Conservation (phyloP, 139 green algal genomes). For the Mesotaenium endlicherianum region DNA sequence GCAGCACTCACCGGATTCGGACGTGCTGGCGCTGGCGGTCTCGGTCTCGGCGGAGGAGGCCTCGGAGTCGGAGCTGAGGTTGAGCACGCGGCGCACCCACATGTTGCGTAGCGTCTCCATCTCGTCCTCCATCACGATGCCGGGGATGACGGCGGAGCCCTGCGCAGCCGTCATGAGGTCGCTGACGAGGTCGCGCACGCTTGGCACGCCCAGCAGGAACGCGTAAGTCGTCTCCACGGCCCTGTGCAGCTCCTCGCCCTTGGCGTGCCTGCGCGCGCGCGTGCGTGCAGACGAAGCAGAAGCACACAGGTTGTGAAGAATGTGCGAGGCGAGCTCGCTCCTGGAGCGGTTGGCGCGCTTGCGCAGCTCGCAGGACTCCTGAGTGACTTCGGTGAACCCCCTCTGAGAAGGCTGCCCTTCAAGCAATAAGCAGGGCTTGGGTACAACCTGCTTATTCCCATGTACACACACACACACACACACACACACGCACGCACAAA, state of each 20-base stretch:
- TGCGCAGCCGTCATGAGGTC: background rate
- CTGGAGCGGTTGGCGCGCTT: background rate
- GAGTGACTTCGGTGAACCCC: background rate
- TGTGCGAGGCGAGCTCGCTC: background rate
- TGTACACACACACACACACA: too few species aligned
- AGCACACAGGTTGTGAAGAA: background rate
- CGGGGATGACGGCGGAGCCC: background rate
- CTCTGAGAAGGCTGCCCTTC: background rate
- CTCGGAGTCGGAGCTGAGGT: background rate
- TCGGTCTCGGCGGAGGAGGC: too few species aligned
- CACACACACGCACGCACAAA: too few species aligned
- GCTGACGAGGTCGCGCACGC: background rate
- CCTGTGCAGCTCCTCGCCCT: background rate
- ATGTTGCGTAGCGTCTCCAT: background rate
- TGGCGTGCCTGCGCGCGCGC: background rate
- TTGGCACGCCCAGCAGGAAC: background rate
- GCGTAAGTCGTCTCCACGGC: background rate
- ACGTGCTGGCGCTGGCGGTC: too few species aligned
- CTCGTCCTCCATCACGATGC: background rate
- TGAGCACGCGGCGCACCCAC: background rate
- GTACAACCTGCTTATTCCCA: background rate
- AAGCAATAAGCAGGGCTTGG: background rate
- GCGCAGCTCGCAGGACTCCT: background rate
- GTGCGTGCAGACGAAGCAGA: background rate
- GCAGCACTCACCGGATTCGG: too few species aligned